Evolutionary conservation across 1,139 yeast genomes (phyloP), one percentile per base, ranked within the genome.

Genomic region (Scheffersomyces titani): DNA sequence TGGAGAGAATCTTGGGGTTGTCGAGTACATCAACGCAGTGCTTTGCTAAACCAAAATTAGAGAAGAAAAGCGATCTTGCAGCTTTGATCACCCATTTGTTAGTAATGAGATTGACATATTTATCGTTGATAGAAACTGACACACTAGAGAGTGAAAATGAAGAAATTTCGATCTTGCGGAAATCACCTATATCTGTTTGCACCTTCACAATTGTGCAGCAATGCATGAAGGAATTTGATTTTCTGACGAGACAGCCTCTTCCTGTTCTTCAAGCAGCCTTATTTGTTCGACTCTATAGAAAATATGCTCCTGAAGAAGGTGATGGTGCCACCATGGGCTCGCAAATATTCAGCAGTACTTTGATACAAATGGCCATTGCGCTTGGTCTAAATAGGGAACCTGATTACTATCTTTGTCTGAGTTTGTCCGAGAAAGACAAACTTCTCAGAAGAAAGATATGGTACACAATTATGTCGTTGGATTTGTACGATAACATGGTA

Each of bases 281-380:
- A 1, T 47, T 65, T 30, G 51, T 61, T 30, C 64, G 74, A 30
- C 54, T 69, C 1, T 71, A 70, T 54, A 63, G 63, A 21, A 58
- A 59, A 6, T 62, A 63, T 50, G 67, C 71, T 1, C 75, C 73
- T 9, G 77, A 74, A 54, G 70, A 66, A 50, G 70, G 72, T 19
- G 72, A 70, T 51, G 49, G 49, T 5, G 19, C 49, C n/a, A 62
- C 61, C 50, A 20, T 49, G n/a, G 60, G 55, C n/a, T 52, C 51
- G 47, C 50, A 51, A 21, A 22, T 50, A 18, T 47, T 55, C 5
- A 52, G 46, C 51, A 55, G 54, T 6, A 44, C 52, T n/a, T 20
- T 59, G 6, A 36, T 51, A 5, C 59, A 55, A 30, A 54, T 56
- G 36, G 60, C 59, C 5, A 51, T 51, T 50, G 19, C 51, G n/a